Percentiles rank a stretch among this genome's conserved stretches.
These are phyloP conservation scores for Euclidium syriacum DNA, from an alignment of 345 rosid species.

Conservation along the genomic window DNA sequence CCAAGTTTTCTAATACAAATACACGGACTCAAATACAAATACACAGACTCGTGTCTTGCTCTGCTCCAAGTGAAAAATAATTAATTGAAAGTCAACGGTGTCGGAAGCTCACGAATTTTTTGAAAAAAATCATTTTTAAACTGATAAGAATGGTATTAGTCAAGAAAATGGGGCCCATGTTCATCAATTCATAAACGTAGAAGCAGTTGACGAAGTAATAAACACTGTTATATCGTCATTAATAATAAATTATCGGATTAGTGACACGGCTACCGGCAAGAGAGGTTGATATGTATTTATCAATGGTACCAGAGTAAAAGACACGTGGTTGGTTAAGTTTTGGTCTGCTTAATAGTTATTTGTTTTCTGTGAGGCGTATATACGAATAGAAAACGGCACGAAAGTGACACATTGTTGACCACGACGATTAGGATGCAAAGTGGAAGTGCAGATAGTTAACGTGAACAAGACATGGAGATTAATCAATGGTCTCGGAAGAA, in stretches of 20 bases:
- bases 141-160: no score
- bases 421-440: slow-evolving; percentile 7
- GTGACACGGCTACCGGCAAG: neutral
- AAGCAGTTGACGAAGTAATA: slow-evolving; percentile 26
- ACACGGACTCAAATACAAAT: no score
- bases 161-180: slow-evolving; percentile 26
- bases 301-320: neutral
- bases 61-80: neutral
- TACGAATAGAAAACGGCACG: slow-evolving; percentile 18
- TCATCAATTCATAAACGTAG: slow-evolving; percentile 8
- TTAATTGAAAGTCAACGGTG: slow-evolving; percentile 21
- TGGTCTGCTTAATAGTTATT: slow-evolving; percentile 11
- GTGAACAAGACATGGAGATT: slow-evolving; percentile 4
- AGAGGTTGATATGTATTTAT: neutral
- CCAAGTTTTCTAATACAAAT: neutral
- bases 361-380: neutral
- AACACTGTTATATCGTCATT: slow-evolving; percentile 16
- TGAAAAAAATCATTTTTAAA: no score
- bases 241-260: neutral
- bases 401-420: slow-evolving; percentile 13
- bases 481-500: neutral
- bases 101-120: no score
- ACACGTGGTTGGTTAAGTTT: slow-evolving; percentile 31
- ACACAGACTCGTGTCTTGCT: slow-evolving; percentile 27
- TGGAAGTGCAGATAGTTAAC: neutral